Evolutionary conservation across 305 asterid species (phyloP).

Genomic region (Andrographis paniculata): DNA sequence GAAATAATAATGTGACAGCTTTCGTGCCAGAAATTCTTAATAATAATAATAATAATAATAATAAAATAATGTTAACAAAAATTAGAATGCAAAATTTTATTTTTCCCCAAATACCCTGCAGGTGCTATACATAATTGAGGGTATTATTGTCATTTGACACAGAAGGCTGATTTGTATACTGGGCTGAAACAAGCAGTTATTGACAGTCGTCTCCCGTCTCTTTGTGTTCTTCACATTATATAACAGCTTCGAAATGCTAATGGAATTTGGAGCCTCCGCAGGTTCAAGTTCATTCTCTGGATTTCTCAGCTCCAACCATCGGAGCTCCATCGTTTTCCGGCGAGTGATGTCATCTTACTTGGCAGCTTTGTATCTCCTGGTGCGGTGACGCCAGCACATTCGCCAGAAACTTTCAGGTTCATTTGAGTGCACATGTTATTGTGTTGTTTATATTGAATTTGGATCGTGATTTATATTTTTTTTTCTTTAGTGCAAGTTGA

Average conservation of each 20-base stretch:
- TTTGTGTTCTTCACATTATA: slow-evolving; percentile 30
- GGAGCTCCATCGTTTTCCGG: slow-evolving; percentile 28
- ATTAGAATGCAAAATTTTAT: no score
- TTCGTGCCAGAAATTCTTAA: no score
- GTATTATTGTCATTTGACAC: slow-evolving; percentile 6
- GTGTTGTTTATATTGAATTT: no score
- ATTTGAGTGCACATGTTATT: slow-evolving; percentile 7
- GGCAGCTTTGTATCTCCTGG: slow-evolving; percentile 11
- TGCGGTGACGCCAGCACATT: slow-evolving; percentile 14
- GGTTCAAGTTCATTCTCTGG: slow-evolving; percentile 25
- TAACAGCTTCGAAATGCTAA: slow-evolving; percentile 18
- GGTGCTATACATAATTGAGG: no score
- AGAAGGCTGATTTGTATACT: not conserved
- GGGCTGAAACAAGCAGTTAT: not conserved
- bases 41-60: no score
- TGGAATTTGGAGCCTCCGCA: slow-evolving; percentile 30
- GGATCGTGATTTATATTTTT: no score
- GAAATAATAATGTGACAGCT: no score
- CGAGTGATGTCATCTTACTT: slow-evolving; percentile 26
- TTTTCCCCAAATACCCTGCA: no score
- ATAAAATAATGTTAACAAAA: no score
- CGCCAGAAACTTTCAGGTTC: slow-evolving; percentile 28
- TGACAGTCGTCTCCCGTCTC: slow-evolving; percentile 6
- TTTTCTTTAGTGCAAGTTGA: no score
- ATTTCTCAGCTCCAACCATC: slow-evolving; percentile 25